Evolutionary conservation across 2,329 filamentous ascomycete species (phyloP).

Genomic region (Calonectria ilicicola): DNA sequence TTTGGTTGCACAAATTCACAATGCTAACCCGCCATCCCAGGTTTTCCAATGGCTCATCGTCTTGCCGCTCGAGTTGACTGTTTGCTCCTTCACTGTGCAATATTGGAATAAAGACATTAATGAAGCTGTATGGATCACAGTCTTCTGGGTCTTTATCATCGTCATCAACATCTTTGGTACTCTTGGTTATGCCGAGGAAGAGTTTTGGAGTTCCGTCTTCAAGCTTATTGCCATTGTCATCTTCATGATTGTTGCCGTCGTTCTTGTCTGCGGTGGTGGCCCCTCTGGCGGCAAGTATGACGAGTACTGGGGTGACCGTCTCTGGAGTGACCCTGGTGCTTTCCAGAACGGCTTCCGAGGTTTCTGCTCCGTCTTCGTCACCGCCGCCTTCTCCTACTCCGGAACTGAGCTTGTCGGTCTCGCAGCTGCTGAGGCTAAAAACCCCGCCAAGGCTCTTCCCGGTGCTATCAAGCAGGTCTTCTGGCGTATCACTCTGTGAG

Average conservation of each 20-base stretch:
- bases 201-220: constrained; percentile 66
- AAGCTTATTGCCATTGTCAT: constrained; percentile 69
- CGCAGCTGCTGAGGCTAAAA: constrained; percentile 75
- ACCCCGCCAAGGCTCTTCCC: constrained; percentile 78
- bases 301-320: constrained; percentile 56
- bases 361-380: constrained; percentile 77
- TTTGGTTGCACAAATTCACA: no score
- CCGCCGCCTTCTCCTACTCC: constrained; percentile 76
- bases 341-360: constrained; percentile 79
- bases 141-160: constrained; percentile 63
- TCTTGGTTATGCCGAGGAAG: constrained; percentile 65
- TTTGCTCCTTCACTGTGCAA: constrained; percentile 61
- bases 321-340: constrained; percentile 53
- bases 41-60: constrained; percentile 64
- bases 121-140: constrained; percentile 63
- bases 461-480: constrained; percentile 82
- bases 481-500: constrained; percentile 61
- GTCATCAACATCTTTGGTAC: constrained; percentile 68
- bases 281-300: constrained; percentile 57
- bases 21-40: constrained; percentile 13
- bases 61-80: constrained; percentile 63
- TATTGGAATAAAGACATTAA: constrained; percentile 63
- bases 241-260: constrained; percentile 71
- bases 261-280: constrained; percentile 69
- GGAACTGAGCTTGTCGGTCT: constrained; percentile 78